A percentile compares a stretch with the other conserved stretches of the same genome.
Conservation (phyloP, 164 flowering plant genomes). For the Aristolochia fimbriata region DNA sequence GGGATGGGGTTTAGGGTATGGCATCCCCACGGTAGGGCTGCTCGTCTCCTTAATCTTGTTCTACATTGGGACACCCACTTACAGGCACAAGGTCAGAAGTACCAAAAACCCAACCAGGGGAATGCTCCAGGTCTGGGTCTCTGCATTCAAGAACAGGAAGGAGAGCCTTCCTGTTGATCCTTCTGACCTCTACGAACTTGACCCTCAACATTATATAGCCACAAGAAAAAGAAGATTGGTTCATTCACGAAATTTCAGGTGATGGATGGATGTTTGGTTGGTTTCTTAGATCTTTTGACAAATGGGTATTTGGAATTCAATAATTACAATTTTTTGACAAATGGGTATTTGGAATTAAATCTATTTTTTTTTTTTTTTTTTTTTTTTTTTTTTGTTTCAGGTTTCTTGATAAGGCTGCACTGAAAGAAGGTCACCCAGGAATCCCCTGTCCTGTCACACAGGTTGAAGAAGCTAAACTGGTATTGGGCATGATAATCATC, state of each 20-base stretch:
- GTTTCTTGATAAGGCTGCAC: constrained; percentile 82
- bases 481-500: constrained; percentile 52
- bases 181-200: constrained; percentile 49
- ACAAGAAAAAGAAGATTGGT: constrained; percentile 44
- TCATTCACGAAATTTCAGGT: constrained; percentile 69
- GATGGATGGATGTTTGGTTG: background rate
- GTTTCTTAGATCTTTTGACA: background rate
- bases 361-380: no score
- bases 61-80: constrained; percentile 63
- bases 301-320: no score
- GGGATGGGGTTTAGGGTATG: constrained; percentile 88
- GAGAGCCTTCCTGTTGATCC: constrained; percentile 30
- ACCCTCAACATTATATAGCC: constrained; percentile 34
- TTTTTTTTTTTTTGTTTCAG: no score
- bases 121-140: constrained; percentile 34
- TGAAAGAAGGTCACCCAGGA: constrained; percentile 21
- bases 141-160: constrained; percentile 47
- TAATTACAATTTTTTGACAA: no score
- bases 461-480: constrained; percentile 68
- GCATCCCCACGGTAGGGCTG: constrained; percentile 70
- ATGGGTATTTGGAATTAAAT: no score
- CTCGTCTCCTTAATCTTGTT: constrained; percentile 53
- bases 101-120: constrained; percentile 48
- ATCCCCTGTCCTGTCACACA: constrained; percentile 67
- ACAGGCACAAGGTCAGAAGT: constrained; percentile 61